Base-by-base conservation (phyloP, 164 flowering plant species). In the Pachysandra terminalis region DNA sequence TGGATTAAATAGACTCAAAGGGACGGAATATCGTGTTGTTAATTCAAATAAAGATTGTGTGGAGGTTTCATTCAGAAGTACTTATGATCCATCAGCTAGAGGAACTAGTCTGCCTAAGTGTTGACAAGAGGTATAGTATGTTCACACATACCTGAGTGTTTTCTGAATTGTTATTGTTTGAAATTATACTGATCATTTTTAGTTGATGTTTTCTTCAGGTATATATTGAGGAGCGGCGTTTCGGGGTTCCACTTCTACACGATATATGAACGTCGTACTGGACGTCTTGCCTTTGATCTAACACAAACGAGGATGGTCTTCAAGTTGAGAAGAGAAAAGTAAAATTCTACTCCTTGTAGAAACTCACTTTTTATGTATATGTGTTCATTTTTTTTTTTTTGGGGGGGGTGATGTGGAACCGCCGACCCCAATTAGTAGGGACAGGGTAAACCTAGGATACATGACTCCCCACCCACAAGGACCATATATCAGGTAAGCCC, bases 171-270 rank as follows among this genome's bases (percentile, higher is more conserved):
- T 35, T 2, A 19, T 10, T 17, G 35, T 51, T 27, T 61, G 9
- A 6, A 40, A 65, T 65, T 21, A 55, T 56, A 25, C 28, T 59
- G 23, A 40, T 48, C 23, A 13, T 63, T 6, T 27, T 48, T 32
- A 16, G 27, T 45, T 19, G n/a, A 37, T 61, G 15, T 41, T 14
- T 63, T 9, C 41, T 65, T 9, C 61, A 83, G 90, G 77, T 83
- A 74, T 65, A 79, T 84, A 57, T 23, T 83, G 66, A 75, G 79
- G 61, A 78, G 79, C 40, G 84, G 83, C 6, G 72, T 79, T 57
- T 76, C 90, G n/a, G 87, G 86, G 21, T 85, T 84, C 72, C 65
- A 86, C 66, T 61, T 83, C 56, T 83, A 84, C 65, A 78, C 85
- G 8, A 81, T 83, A 28, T 83, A 65, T 22, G 90, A 85, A 70